A percentile compares a stretch with the other conserved stretches of the same genome.
These are phyloP conservation scores for Colletotrichum sp. DNA, from an alignment of 2,329 filamentous ascomycete species.

Conservation along the genomic window DNA sequence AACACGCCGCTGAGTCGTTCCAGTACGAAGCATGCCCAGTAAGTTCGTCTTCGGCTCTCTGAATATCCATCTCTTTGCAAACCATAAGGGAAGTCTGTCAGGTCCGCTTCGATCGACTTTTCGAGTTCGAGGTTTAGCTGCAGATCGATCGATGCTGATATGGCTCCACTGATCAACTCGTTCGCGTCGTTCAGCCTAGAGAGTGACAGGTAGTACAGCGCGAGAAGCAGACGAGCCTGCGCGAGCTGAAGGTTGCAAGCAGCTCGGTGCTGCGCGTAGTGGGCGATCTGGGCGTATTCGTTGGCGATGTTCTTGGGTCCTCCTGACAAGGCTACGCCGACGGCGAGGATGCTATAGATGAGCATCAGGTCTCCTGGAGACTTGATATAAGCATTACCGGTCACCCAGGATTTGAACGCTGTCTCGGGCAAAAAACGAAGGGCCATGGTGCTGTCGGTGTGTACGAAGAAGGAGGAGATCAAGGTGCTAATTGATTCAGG, in stretches of 20 bases:
- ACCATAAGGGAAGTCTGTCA: conserved; percentile 57
- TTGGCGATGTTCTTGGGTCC: conserved; percentile 40
- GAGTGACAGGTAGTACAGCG: conserved; percentile 68
- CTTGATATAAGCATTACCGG: conserved; percentile 38
- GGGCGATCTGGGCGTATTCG: conserved; percentile 56
- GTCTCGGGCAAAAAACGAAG: conserved; percentile 47
- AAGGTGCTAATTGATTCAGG: conserved; percentile 43
- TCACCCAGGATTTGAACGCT: conserved; percentile 42
- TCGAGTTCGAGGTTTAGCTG: conserved; percentile 69
- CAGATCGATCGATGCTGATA: conserved; percentile 63
- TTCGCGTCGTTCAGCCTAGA: conserved; percentile 64
- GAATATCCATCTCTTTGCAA: conserved; percentile 62
- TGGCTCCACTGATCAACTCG: conserved; percentile 68
- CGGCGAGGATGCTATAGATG: conserved; percentile 48
- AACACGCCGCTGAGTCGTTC: conserved; percentile 70
- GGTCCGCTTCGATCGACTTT: conserved; percentile 43
- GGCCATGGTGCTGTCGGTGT: conserved; percentile 45
- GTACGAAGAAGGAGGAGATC: conserved; percentile 47
- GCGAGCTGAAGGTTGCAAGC: conserved; percentile 61
- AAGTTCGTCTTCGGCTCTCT: conserved; percentile 73
- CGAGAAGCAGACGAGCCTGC: conserved; percentile 70
- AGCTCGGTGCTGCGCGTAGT: conserved; percentile 52
- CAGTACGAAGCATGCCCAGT: conserved; percentile 75
- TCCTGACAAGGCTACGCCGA: conserved; percentile 43
- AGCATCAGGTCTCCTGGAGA: conserved; percentile 50